Conservation (phyloP, 768 basidiomycete species). For the Pholiota microspora region DNA sequence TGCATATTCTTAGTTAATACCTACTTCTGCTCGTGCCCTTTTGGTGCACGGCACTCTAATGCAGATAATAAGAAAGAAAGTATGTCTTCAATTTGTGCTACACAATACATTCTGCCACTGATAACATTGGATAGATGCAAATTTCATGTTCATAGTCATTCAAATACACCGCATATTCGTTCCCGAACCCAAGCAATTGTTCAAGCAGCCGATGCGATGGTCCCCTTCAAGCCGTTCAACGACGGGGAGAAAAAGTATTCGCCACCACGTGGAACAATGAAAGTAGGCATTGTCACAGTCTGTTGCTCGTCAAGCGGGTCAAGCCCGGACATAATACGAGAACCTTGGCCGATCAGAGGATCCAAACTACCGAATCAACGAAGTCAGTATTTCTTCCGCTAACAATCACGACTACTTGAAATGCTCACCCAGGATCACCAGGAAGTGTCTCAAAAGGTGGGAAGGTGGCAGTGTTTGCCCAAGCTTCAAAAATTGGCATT, state of each 20-base stretch:
- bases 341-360: conserved; percentile 20
- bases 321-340: conserved; percentile 29
- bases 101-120: neutral
- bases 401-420: neutral
- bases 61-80: conserved; percentile 1
- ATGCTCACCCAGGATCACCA: conserved; percentile 27
- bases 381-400: conserved; percentile 1
- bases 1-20: neutral
- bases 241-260: conserved; percentile 53
- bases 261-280: conserved; percentile 39
- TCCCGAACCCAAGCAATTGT: neutral
- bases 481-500: conserved; percentile 19
- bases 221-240: conserved; percentile 38
- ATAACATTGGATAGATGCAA: neutral
- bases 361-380: conserved; percentile 1
- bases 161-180: neutral
- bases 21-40: no score
- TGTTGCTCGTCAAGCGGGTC: conserved; percentile 35
- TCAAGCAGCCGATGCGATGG: conserved; percentile 13
- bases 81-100: neutral
- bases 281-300: conserved; percentile 32
- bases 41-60: neutral
- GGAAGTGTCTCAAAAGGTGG: conserved; percentile 24
- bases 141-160: neutral
- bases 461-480: conserved; percentile 36